phyloP scores from a whole-genome alignment of 2,329 filamentous ascomycete species.

The Piedraia hortae region DNA sequence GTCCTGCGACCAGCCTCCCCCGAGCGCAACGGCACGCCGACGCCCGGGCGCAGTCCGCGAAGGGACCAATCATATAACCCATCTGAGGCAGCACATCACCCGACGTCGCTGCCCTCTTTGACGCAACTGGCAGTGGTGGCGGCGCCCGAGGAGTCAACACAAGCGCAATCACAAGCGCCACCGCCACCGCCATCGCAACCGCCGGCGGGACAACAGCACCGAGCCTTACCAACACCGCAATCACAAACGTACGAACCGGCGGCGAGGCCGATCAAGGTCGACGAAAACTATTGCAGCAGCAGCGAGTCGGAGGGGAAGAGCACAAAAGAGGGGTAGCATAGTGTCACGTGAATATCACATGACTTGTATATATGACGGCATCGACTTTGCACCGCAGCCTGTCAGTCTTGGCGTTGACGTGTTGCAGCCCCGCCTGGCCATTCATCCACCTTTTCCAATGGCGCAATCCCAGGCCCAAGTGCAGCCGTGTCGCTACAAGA shows the following conservation, averaged over 20 bases:
- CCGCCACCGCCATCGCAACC: slow-evolving; percentile 22
- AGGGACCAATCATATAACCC: slow-evolving; percentile 52
- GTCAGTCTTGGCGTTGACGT: too few species aligned
- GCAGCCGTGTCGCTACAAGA: slow-evolving; percentile 94
- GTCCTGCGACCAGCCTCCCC: slow-evolving; percentile 34
- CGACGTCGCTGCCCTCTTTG: slow-evolving; percentile 32
- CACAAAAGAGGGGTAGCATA: too few species aligned
- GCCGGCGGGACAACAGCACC: slow-evolving; percentile 14
- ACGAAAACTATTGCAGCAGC: slow-evolving; percentile 92
- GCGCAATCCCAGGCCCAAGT: too few species aligned
- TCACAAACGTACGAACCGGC: slow-evolving; percentile 44
- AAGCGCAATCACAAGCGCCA: slow-evolving; percentile 24
- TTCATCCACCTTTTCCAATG: too few species aligned
- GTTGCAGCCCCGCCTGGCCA: too few species aligned
- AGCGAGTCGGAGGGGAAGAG: slow-evolving; percentile 19
- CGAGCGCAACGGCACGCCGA: slow-evolving; percentile 25
- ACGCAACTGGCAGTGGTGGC: too few species aligned
- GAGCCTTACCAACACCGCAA: slow-evolving; percentile 3
- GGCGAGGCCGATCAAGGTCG: slow-evolving; percentile 82
- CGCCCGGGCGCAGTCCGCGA: slow-evolving; percentile 48
- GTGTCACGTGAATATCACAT: too few species aligned
- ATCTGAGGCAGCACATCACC: slow-evolving; percentile 75
- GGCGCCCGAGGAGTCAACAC: slow-evolving; percentile 11
- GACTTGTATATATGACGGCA: too few species aligned
- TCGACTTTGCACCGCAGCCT: too few species aligned